Base-by-base conservation (phyloP, 2,329 filamentous ascomycete species). In the Chaetothyriales sp. region DNA sequence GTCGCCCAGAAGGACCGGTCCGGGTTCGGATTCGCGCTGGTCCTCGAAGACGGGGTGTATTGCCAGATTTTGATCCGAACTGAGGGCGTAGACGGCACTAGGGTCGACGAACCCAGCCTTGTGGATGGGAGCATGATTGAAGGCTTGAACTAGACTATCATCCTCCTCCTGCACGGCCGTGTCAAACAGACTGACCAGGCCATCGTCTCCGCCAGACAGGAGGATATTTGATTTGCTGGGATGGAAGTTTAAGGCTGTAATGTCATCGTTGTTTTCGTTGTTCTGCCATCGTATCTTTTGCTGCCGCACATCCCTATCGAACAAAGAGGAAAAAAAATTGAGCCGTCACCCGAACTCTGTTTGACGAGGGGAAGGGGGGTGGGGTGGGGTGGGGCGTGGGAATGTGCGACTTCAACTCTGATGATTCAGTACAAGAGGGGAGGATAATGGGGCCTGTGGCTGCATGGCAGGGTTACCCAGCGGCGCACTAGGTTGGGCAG, bases 101-200 rank as follows among this genome's bases (percentile, higher is more conserved):
- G 70, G 64, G 12, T 69, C 72, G 20, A 81, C 65, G 63, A 80
- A 80, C 2, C 77, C 78, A 19, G 78, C 75, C 56, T 77, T 77
- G 55, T 80, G 77, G 47, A 82, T 73, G 6, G 79, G 80, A 46
- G 74, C 68, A 57, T 81, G 78, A 60, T 81, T 81, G 61, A 80
- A 72, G 28, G 80, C 77, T 60, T 80, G 77, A 48, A 77, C 68
- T 26, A 81, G 65, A 1, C 78, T 77, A 48, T 82, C 79, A 49
- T 82, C 78, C 62, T 82, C 79, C 47, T 77, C 75, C 2, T 64
- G 59, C 43, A 78, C 70, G 20, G 69, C 70, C 20, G 73, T 74
- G 62, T 82, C 73, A 62, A 81, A 81, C 51, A 81, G 66, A 55
- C 79, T 80, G 54, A 81, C 70, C 0, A 81, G 70, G 2, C 78